phyloP scores from a whole-genome alignment of 202 grass and related monocot genomes.

The Dendrocalamus latiflorus region DNA sequence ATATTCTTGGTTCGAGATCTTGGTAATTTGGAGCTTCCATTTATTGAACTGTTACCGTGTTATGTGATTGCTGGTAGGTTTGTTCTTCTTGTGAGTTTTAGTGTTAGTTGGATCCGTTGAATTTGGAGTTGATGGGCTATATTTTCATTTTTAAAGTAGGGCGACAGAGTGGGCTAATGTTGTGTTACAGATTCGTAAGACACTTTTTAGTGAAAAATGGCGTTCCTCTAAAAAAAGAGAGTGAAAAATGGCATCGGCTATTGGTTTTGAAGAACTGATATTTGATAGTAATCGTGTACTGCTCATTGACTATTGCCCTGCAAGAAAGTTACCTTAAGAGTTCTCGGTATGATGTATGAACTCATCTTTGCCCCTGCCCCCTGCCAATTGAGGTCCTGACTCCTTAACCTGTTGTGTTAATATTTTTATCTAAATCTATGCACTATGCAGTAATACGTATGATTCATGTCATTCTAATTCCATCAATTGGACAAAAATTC shows the following conservation, averaged over 20 bases:
- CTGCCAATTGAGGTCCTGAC: not conserved
- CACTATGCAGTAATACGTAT: not conserved
- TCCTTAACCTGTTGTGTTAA: not conserved
- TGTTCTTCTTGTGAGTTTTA: not conserved
- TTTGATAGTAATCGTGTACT: not conserved
- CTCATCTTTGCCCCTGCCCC: not conserved
- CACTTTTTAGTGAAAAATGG: no score
- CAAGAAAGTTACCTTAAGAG: no score
- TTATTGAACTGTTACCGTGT: not conserved
- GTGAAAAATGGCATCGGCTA: not conserved
- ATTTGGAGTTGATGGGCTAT: not conserved
- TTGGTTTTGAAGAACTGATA: not conserved
- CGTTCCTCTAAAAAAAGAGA: no score
- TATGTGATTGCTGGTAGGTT: not conserved
- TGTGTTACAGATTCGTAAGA: not conserved
- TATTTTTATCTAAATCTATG: not conserved
- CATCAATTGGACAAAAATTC: not conserved
- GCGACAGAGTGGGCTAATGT: not conserved
- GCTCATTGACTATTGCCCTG: not conserved
- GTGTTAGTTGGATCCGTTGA: not conserved
- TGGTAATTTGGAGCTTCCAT: not conserved
- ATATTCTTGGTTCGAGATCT: constrained; percentile 11
- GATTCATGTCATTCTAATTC: not conserved
- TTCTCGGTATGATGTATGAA: no score
- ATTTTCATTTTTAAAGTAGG: not conserved